Conservation (phyloP, 1,139 yeast genomes). For the Lodderomyces beijingensis region DNA sequence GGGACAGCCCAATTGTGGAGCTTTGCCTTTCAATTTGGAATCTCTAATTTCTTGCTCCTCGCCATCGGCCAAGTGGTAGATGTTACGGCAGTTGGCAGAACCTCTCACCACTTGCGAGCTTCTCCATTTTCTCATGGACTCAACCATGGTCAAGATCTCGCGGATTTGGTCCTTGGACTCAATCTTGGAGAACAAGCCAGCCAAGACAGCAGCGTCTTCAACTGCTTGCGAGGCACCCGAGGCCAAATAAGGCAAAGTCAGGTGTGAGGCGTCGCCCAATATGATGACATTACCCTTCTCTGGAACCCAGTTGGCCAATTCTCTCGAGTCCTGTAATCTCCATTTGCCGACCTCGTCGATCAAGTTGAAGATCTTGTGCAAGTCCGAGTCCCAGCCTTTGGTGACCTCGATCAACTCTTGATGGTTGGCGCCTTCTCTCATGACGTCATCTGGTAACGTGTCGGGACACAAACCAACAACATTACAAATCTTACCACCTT, state of each 20-base stretch:
- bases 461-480: conserved; percentile 16
- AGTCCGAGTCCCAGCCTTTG: conserved; percentile 26
- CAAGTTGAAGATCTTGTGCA: conserved; percentile 18
- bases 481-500: conserved; percentile 17
- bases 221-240: conserved; percentile 41
- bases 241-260: conserved; percentile 35
- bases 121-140: conserved; percentile 21
- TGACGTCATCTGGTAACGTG: conserved; percentile 18
- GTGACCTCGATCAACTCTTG: conserved; percentile 22
- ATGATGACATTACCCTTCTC: conserved; percentile 21
- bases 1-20: conserved; percentile 20
- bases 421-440: conserved; percentile 17
- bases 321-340: conserved; percentile 25
- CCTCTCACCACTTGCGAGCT: conserved; percentile 22
- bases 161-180: conserved; percentile 14
- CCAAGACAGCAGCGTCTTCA: conserved; percentile 25
- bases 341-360: conserved; percentile 23
- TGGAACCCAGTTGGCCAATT: conserved; percentile 19
- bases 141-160: conserved; percentile 12
- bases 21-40: conserved; percentile 8
- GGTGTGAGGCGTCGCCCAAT: conserved; percentile 38
- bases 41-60: conserved; percentile 20
- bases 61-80: conserved; percentile 25
- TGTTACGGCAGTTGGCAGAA: conserved; percentile 18
- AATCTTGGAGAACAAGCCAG: conserved; percentile 13